A percentile compares a stretch with the other conserved stretches of the same genome.
These are phyloP conservation scores for Metarhizium brunneum DNA, from an alignment of 2,329 filamentous ascomycete genomes.

Conservation along the genomic window DNA sequence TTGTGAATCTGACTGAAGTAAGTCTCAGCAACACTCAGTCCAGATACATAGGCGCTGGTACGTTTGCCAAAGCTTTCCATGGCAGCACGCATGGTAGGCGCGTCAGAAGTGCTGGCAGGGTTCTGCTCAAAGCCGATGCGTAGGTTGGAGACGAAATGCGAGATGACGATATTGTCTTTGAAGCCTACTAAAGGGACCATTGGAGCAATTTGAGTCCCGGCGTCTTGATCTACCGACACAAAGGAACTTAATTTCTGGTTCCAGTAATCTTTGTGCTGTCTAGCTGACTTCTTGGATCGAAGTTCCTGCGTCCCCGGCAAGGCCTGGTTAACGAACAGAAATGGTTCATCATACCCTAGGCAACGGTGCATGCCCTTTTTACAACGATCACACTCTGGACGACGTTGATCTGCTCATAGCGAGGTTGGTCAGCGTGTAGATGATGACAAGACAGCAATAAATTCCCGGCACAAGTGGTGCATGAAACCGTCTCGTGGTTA, in stretches of 20 bases:
- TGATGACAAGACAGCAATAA: neutral
- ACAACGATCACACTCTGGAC: slow-evolving; percentile 4
- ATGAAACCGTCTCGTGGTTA: neutral
- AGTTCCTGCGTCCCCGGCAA: slow-evolving; percentile 5
- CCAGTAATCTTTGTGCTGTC: slow-evolving; percentile 5
- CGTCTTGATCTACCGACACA: neutral
- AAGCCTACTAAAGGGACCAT: slow-evolving; percentile 3
- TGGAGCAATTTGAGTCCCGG: neutral
- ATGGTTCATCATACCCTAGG: slow-evolving; percentile 5
- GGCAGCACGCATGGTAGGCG: slow-evolving; percentile 6
- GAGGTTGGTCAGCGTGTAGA: neutral
- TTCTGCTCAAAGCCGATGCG: neutral
- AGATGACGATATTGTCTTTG: slow-evolving; percentile 8
- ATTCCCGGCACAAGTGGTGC: neutral
- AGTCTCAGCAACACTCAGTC: slow-evolving; percentile 7
- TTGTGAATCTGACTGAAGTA: slow-evolving; percentile 8
- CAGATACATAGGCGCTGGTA: slow-evolving; percentile 7
- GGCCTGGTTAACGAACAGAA: slow-evolving; percentile 6
- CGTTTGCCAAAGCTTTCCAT: slow-evolving; percentile 4
- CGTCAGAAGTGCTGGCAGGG: slow-evolving; percentile 2
- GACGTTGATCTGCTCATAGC: slow-evolving; percentile 1
- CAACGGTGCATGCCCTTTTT: slow-evolving; percentile 4
- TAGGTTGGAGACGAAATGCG: slow-evolving; percentile 5
- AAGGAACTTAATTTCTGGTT: slow-evolving; percentile 1
- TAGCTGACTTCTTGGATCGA: slow-evolving; percentile 5